Conservation (phyloP, 345 rosid genomes). For the Eucalyptus paniculata region DNA sequence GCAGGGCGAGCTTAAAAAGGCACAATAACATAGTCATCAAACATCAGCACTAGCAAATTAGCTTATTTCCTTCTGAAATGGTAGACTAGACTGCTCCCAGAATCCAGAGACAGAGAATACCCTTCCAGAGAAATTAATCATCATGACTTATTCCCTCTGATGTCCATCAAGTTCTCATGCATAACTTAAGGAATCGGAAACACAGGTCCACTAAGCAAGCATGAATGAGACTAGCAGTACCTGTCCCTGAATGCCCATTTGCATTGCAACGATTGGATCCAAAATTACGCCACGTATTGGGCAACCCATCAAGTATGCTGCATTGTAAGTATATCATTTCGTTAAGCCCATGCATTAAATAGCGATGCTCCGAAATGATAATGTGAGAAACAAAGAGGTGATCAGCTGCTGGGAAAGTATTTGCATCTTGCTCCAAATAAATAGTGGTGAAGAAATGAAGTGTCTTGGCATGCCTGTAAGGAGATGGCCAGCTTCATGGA, state of each 20-base stretch:
- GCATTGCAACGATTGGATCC: slow-evolving; percentile 84
- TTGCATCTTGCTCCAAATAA: neutral
- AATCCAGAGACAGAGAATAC: neutral
- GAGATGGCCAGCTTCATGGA: slow-evolving; percentile 97
- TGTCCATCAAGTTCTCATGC: neutral
- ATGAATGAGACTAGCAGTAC: slow-evolving; percentile 9
- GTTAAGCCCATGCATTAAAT: neutral
- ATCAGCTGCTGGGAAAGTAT: neutral
- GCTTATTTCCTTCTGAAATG: neutral
- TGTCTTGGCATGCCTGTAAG: slow-evolving; percentile 39
- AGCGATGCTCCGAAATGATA: neutral
- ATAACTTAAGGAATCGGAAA: neutral
- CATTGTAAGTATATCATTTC: neutral
- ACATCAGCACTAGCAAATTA: neutral
- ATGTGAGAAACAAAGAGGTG: neutral
- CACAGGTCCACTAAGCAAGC: neutral
- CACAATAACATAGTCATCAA: neutral
- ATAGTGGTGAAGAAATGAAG: neutral
- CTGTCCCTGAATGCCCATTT: slow-evolving; percentile 96
- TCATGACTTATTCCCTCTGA: neutral
- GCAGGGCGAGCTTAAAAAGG: neutral
- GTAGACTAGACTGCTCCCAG: neutral
- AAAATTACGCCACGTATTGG: slow-evolving; percentile 91
- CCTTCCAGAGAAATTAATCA: neutral
- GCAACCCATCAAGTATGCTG: slow-evolving; percentile 95